Percentiles rank a stretch among this genome's conserved stretches.
Evolutionary conservation across 2,329 filamentous ascomycete species (phyloP).

Genomic region (Xylariaceae sp.): DNA sequence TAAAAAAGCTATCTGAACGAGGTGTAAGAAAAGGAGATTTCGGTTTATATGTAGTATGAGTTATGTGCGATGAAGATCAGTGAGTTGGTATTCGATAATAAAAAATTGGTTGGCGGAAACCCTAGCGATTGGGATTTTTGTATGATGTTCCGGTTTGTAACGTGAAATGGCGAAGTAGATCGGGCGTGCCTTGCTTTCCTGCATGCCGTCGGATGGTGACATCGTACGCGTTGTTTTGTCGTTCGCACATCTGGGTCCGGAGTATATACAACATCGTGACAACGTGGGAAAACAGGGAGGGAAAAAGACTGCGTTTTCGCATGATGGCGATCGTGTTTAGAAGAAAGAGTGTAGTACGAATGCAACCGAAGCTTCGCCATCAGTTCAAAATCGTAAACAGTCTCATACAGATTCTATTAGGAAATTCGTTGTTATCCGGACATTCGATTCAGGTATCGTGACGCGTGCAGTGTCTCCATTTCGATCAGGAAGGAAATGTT

Average conservation of each 20-base stretch:
- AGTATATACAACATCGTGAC: no score
- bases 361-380: slow-evolving; percentile 15
- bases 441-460: slow-evolving; percentile 27
- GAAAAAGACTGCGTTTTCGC: neutral
- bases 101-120: no score
- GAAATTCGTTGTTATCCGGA: slow-evolving; percentile 22
- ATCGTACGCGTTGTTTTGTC: no score
- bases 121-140: no score
- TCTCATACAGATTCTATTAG: slow-evolving; percentile 30
- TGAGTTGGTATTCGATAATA: slow-evolving; percentile 3
- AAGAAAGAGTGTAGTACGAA: slow-evolving; percentile 15
- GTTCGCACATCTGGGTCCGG: no score
- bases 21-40: slow-evolving; percentile 1
- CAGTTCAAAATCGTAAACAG: slow-evolving; percentile 16
- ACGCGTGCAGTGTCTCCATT: slow-evolving; percentile 25
- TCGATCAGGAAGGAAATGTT: slow-evolving; percentile 1
- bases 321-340: slow-evolving; percentile 9
- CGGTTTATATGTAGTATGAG: slow-evolving; percentile 15
- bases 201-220: no score
- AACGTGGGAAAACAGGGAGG: neutral
- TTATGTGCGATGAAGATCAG: slow-evolving; percentile 28
- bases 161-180: no score
- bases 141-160: no score
- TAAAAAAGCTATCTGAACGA: slow-evolving; percentile 27
- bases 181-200: no score